Evolutionary conservation across 179 eudicot genomes (phyloP).

Genomic region (Actinidia arguta): DNA sequence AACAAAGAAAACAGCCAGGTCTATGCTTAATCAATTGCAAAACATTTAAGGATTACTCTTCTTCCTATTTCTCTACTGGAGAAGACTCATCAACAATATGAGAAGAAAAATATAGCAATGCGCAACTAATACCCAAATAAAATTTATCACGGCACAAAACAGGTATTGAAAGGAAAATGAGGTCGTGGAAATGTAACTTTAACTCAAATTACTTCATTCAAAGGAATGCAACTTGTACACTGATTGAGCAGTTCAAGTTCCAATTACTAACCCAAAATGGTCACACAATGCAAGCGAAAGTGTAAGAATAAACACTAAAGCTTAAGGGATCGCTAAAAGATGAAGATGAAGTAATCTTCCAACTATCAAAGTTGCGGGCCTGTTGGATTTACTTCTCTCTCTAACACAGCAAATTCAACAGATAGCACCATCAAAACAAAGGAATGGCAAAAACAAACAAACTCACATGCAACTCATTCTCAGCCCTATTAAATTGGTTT

Average conservation of each 20-base stretch:
- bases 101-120: neutral
- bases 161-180: neutral
- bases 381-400: slow-evolving; percentile 2
- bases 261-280: neutral
- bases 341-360: neutral
- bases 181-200: neutral
- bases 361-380: neutral
- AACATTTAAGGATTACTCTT: neutral
- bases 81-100: neutral
- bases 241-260: neutral
- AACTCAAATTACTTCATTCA: neutral
- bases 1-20: neutral
- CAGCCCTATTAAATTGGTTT: neutral
- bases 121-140: neutral
- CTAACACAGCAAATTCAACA: neutral
- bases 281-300: neutral
- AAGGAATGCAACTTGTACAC: neutral
- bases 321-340: neutral
- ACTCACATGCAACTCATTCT: neutral
- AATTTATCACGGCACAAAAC: slow-evolving; percentile 2
- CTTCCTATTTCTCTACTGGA: neutral
- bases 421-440: neutral
- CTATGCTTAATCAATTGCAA: neutral
- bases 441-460: neutral
- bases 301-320: neutral